phyloP scores from a whole-genome alignment of 148 eudicot genomes.

The Cornus controversa region DNA sequence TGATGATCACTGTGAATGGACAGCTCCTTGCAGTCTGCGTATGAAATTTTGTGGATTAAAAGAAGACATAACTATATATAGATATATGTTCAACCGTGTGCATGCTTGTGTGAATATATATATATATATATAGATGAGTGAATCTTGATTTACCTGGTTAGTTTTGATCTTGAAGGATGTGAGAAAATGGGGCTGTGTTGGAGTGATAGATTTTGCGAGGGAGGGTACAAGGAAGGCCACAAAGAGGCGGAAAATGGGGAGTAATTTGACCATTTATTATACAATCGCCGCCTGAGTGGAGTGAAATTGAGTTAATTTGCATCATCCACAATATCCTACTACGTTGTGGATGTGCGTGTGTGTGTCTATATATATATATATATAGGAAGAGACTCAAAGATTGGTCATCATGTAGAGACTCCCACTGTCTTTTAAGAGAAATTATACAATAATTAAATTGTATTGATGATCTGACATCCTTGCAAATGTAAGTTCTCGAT shows the following conservation, averaged over 20 bases:
- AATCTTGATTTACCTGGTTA: constrained; percentile 25
- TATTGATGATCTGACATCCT: too few relatives aligned
- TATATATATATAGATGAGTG: not conserved
- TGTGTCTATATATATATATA: too few relatives aligned
- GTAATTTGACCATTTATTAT: not conserved
- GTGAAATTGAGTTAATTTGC: too few relatives aligned
- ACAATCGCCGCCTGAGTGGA: too few relatives aligned
- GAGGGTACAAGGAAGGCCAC: not conserved
- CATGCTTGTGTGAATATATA: not conserved
- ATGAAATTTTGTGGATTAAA: constrained; percentile 4
- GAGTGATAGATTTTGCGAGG: constrained; percentile 3
- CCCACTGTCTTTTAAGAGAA: too few relatives aligned
- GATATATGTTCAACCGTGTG: too few relatives aligned
- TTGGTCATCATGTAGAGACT: too few relatives aligned
- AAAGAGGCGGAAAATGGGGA: not conserved
- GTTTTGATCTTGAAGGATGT: constrained; percentile 35
- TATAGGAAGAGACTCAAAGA: too few relatives aligned
- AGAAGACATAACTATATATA: not conserved
- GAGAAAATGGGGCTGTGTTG: constrained; percentile 31
- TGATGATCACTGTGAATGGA: constrained; percentile 42
- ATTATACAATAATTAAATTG: too few relatives aligned
- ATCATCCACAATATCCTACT: too few relatives aligned
- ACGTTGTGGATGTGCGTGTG: too few relatives aligned
- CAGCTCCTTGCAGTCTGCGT: constrained; percentile 29
- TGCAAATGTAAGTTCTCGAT: too few relatives aligned